phyloP scores from a whole-genome alignment of 768 basidiomycete genomes.

The Agaricus subrufescens region DNA sequence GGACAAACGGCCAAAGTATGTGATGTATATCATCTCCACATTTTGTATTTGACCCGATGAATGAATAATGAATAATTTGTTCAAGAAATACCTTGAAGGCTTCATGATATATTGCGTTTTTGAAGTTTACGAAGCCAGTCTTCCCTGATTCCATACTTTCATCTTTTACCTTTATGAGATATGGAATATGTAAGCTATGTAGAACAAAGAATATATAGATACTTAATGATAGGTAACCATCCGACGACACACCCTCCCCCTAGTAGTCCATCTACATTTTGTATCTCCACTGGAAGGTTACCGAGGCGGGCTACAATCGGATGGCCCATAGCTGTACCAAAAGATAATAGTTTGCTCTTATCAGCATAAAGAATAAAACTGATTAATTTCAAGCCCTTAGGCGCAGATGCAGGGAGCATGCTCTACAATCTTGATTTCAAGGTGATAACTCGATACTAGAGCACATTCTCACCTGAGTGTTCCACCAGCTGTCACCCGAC shows the following conservation, averaged over 20 bases:
- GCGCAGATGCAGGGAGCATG: too few relatives aligned
- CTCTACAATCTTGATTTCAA: background rate
- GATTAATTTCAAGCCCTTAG: slow-evolving; percentile 10
- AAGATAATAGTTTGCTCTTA: slow-evolving; percentile 31
- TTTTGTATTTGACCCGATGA: slow-evolving; percentile 6
- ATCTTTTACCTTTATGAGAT: slow-evolving; percentile 20
- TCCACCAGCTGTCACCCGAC: slow-evolving; percentile 6
- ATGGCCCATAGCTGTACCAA: slow-evolving; percentile 30
- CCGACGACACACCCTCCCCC: slow-evolving; percentile 34
- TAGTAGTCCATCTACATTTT: slow-evolving; percentile 22
- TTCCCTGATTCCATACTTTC: slow-evolving; percentile 23
- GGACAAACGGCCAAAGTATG: slow-evolving; percentile 28
- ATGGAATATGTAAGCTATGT: too few relatives aligned
- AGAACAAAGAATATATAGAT: background rate
- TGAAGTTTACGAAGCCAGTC: slow-evolving; percentile 25
- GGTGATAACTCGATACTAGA: too few relatives aligned
- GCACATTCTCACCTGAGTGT: slow-evolving; percentile 10
- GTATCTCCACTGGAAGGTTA: slow-evolving; percentile 25
- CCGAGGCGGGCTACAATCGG: slow-evolving; percentile 27
- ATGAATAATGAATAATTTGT: slow-evolving; percentile 12
- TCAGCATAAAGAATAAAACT: slow-evolving; percentile 33
- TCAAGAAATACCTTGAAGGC: slow-evolving; percentile 25
- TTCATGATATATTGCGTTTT: slow-evolving; percentile 34
- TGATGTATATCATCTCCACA: slow-evolving; percentile 18
- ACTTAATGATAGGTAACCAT: slow-evolving; percentile 29